Evolutionary conservation across 352 stramenopile genomes (phyloP).

Genomic region (Globisporangium parvum): DNA sequence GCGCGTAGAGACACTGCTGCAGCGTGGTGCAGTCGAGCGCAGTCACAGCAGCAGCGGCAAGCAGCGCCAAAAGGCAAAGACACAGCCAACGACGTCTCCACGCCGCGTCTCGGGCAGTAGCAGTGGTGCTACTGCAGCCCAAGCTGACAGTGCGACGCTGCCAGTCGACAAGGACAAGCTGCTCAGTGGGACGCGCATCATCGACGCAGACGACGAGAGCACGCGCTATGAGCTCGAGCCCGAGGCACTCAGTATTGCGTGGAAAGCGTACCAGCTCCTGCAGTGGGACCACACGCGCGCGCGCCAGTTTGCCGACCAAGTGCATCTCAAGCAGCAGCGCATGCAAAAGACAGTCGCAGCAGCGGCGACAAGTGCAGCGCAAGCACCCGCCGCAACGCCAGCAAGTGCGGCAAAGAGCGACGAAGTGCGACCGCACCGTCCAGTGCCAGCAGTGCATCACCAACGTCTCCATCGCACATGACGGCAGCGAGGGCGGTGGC

Average conservation of each 20-base stretch:
- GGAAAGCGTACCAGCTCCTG: slow-evolving; percentile 29
- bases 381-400: not conserved
- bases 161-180: not conserved
- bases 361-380: not conserved
- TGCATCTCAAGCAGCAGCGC: slow-evolving; percentile 21
- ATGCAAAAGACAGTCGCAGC: slow-evolving; percentile 8
- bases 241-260: slow-evolving; percentile 24
- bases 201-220: not conserved
- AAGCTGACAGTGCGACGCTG: too few species aligned
- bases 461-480: slow-evolving; percentile 2
- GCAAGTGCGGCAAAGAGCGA: slow-evolving; percentile 5
- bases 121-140: not conserved
- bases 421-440: slow-evolving; percentile 9
- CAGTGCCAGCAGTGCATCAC: not conserved
- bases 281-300: slow-evolving; percentile 30
- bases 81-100: too few species aligned
- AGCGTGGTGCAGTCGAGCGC: not conserved
- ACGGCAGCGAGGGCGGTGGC: too few species aligned
- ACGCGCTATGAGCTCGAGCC: slow-evolving; percentile 9
- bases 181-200: not conserved
- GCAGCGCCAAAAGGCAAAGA: not conserved
- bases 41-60: not conserved
- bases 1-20: slow-evolving; percentile 10
- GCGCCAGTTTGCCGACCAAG: slow-evolving; percentile 27
- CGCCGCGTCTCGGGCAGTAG: too few species aligned